Base-by-base conservation (phyloP, 208 protist species). In the Leishmania tarentolae region DNA sequence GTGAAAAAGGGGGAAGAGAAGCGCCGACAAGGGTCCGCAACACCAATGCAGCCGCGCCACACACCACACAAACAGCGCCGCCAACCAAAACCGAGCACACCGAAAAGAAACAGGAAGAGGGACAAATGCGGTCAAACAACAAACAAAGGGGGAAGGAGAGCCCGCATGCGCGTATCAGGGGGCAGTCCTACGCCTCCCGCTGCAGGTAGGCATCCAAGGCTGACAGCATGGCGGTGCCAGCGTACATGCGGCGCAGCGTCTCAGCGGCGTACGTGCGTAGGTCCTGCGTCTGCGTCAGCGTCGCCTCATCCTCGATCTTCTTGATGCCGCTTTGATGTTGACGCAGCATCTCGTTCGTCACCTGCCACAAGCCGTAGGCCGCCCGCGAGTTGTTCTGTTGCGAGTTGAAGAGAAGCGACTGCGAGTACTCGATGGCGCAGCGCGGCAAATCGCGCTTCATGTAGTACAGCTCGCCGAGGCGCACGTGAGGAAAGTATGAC, bases 391-490 rank as follows among this genome's bases (percentile, higher is more conserved):
- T 97, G 86, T 97, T 97, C 17, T 83, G 63, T 70, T 89, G 77
- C 42, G 79, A 72, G 77, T 97, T 97, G 70, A 93, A 83, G 19
- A 88, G 88, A 35, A 97, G 90, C 50, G 94, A 95, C 86, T 96
- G 92, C 24, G 94, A 71, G 87, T 94, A 97, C 87, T 91, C 89
- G 28, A 89, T 75, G 35, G 87, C 84, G 71, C 84, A 82, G 56
- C 88, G 89, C 28, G 72, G 80, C 69, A 92, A 83, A 66, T 96
- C 88, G 61, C 90, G 90, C 78, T 87, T 86, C 66, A 86, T 85
- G 88, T 95, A 96, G 57, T 87, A 90, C 24, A 97, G 83, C 87
- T 97, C 94, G 17, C 83, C 94, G 35, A 96, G 86, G 8, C 92
- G 89, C 13, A 79, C 85, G 76, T 97, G 92, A 17, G 80, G 76